Percentiles rank a stretch among this genome's conserved stretches.
These are phyloP conservation scores for Neurospora pannonica DNA, from an alignment of 495 filamentous ascomycete genomes.

Conservation along the genomic window DNA sequence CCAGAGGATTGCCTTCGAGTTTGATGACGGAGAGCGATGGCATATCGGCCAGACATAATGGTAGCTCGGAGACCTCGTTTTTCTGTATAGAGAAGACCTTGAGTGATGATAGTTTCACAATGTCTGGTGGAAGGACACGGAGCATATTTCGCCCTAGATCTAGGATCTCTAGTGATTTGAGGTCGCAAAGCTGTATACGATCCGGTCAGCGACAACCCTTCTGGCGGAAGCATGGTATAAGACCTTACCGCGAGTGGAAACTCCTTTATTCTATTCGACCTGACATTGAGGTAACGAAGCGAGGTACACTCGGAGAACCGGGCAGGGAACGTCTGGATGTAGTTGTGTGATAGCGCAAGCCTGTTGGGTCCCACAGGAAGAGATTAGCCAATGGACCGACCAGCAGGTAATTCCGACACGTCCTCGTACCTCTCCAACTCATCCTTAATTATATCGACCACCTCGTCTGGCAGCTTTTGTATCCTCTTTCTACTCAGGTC, in stretches of 20 bases:
- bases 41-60: conserved; percentile 79
- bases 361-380: conserved; percentile 31
- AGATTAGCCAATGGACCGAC: conserved; percentile 6
- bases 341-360: conserved; percentile 84
- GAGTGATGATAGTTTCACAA: conserved; percentile 64
- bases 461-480: conserved; percentile 69
- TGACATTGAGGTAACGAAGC: conserved; percentile 89
- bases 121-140: conserved; percentile 63
- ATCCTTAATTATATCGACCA: conserved; percentile 86
- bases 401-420: background rate
- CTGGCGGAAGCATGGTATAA: background rate
- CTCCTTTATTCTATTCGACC: conserved; percentile 76
- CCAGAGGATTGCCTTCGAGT: conserved; percentile 74
- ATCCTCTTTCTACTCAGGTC: conserved; percentile 82
- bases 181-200: conserved; percentile 51
- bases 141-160: conserved; percentile 85
- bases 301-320: conserved; percentile 80
- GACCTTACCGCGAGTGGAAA: conserved; percentile 73
- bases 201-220: conserved; percentile 10
- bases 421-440: conserved; percentile 71
- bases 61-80: conserved; percentile 77
- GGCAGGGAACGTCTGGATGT: conserved; percentile 64
- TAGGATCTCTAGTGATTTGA: conserved; percentile 81
- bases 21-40: conserved; percentile 78
- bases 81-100: conserved; percentile 73